Evolutionary conservation across 139 green algal genomes (phyloP).

Genomic region (Diplosphaera chodatii): DNA sequence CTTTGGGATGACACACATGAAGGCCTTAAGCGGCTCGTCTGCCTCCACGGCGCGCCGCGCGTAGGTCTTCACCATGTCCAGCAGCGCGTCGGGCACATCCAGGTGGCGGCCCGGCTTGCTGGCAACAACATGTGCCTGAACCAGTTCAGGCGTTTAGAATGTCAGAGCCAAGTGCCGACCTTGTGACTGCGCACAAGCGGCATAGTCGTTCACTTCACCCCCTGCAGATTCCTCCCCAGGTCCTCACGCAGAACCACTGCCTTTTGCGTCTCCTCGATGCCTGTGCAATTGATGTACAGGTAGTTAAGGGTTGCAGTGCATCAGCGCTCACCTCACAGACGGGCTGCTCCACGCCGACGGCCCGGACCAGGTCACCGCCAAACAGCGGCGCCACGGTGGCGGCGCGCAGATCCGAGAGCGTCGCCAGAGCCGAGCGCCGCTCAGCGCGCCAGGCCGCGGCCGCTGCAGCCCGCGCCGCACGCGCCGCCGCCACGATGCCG

Average conservation of each 20-base stretch:
- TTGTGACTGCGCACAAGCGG: too few species aligned
- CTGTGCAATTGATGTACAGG: too few species aligned
- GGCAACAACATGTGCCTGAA: not conserved
- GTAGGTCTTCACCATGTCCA: slow-evolving; percentile 24
- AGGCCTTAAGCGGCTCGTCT: slow-evolving; percentile 59
- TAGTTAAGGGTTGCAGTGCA: too few species aligned
- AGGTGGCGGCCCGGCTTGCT: slow-evolving; percentile 7
- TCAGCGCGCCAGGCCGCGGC: slow-evolving; percentile 16
- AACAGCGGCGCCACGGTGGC: slow-evolving; percentile 19
- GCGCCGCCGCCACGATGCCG: slow-evolving; percentile 11
- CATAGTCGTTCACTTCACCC: too few species aligned
- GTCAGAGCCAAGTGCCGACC: too few species aligned
- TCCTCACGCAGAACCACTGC: too few species aligned
- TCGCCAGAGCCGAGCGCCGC: slow-evolving; percentile 17
- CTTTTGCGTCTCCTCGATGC: too few species aligned
- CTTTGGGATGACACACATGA: slow-evolving; percentile 79
- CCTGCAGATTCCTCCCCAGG: too few species aligned
- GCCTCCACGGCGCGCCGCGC: slow-evolving; percentile 20
- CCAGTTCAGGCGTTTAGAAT: too few species aligned
- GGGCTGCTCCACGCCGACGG: slow-evolving; percentile 7
- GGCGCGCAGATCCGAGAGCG: too few species aligned
- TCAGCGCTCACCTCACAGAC: slow-evolving; percentile 2
- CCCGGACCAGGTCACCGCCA: slow-evolving; percentile 17
- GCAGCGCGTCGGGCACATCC: slow-evolving; percentile 11
- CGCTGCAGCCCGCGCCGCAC: not conserved